phyloP scores from a whole-genome alignment of 805 yeast species.

The Candida qinlingensis region DNA sequence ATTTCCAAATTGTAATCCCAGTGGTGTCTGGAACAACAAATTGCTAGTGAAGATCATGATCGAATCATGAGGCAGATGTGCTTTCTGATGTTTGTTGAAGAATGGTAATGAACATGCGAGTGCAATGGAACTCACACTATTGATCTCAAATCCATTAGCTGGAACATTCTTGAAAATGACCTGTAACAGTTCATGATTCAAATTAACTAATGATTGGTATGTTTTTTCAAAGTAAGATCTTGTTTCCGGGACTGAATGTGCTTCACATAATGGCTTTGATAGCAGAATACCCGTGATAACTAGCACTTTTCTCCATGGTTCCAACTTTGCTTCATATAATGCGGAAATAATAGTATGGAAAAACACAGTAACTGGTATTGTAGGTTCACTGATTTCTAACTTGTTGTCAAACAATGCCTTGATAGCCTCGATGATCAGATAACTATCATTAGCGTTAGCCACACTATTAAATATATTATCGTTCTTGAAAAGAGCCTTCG shows the following conservation, averaged over 20 bases:
- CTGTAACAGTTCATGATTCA: constrained; percentile 28
- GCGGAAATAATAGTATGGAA: constrained; percentile 32
- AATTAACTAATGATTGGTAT: constrained; percentile 27
- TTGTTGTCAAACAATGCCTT: constrained; percentile 41
- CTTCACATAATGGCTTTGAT: constrained; percentile 30
- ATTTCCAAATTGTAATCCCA: constrained; percentile 12
- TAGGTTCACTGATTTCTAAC: constrained; percentile 39
- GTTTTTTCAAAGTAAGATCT: constrained; percentile 32
- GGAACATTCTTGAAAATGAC: constrained; percentile 8
- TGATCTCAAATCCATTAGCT: constrained; percentile 20
- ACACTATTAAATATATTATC: constrained; percentile 26
- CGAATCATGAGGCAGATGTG: constrained; percentile 16
- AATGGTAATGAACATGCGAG: constrained; percentile 19
- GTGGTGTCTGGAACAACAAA: constrained; percentile 19
- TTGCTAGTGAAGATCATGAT: constrained; percentile 15
- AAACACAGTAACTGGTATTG: constrained; percentile 34
- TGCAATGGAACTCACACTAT: constrained; percentile 12
- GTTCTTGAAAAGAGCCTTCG: constrained; percentile 36
- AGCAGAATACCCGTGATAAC: constrained; percentile 37
- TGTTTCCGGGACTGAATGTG: constrained; percentile 26
- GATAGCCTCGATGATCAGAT: constrained; percentile 41
- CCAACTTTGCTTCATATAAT: constrained; percentile 26
- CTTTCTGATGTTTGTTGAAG: constrained; percentile 14
- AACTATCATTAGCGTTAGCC: constrained; percentile 23
- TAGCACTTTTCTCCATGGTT: constrained; percentile 40